A percentile compares a stretch with the other conserved stretches of the same genome.
phyloP scores from a whole-genome alignment of 2,329 filamentous ascomycete species.

The Cordyceps militaris region DNA sequence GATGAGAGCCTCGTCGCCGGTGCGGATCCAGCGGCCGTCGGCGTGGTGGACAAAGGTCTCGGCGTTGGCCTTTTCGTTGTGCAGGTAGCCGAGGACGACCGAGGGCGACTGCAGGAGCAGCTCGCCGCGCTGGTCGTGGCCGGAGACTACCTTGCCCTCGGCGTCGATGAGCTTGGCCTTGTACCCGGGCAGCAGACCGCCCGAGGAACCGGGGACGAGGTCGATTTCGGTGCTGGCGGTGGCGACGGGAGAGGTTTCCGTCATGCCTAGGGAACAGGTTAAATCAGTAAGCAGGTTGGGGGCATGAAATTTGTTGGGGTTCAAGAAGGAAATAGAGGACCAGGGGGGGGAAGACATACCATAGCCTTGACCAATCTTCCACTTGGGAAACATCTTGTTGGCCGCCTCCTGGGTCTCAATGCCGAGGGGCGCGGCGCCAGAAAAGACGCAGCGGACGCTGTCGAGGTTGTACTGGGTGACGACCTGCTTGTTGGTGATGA shows the following conservation, averaged over 20 bases:
- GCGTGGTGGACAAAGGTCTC: conserved; percentile 67
- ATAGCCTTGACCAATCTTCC: conserved; percentile 65
- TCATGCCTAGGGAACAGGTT: conserved; percentile 42
- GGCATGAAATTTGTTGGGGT: too few species aligned
- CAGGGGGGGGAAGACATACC: conserved; percentile 35
- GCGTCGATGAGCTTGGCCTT: conserved; percentile 57
- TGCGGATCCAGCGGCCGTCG: conserved; percentile 70
- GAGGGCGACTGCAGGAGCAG: conserved; percentile 71
- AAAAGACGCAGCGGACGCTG: conserved; percentile 58
- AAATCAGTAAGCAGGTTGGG: background rate
- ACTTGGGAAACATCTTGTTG: conserved; percentile 52
- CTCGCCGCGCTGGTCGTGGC: conserved; percentile 69
- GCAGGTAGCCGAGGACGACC: conserved; percentile 74
- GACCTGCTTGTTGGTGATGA: conserved; percentile 55
- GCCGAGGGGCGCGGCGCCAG: conserved; percentile 69
- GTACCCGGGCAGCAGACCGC: conserved; percentile 56
- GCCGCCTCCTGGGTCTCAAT: conserved; percentile 60
- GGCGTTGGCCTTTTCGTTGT: conserved; percentile 74
- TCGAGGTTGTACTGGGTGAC: conserved; percentile 62
- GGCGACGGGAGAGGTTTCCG: conserved; percentile 65
- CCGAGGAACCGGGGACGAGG: conserved; percentile 61
- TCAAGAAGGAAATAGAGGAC: background rate
- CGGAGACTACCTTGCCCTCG: conserved; percentile 62
- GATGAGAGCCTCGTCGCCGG: conserved; percentile 77
- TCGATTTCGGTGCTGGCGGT: conserved; percentile 50